phyloP scores from a whole-genome alignment of 163 green algal species.

The Scenedesmus sp. region DNA sequence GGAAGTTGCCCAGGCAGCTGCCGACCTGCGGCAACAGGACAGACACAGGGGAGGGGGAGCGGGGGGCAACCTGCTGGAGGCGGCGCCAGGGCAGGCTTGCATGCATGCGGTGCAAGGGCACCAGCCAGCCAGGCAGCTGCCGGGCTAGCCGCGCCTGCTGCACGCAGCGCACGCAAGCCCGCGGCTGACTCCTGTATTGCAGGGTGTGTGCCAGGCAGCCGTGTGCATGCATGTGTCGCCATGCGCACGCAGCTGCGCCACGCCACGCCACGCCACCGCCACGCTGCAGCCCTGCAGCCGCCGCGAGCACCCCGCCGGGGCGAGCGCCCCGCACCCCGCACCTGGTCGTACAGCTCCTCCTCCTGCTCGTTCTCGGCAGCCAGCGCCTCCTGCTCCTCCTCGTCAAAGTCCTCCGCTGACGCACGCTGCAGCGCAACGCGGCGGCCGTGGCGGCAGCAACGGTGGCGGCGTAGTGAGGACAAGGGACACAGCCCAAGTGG shows the following conservation, averaged over 20 bases:
- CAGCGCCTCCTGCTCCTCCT: constrained; percentile 93
- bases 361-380: constrained; percentile 95
- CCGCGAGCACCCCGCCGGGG: too few species aligned
- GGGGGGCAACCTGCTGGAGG: too few species aligned
- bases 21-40: constrained; percentile 64
- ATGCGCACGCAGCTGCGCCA: too few species aligned
- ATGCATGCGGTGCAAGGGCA: neutral
- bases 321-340: too few species aligned
- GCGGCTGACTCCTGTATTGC: neutral
- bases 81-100: neutral
- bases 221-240: neutral
- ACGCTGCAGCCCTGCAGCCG: too few species aligned
- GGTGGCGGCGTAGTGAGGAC: neutral
- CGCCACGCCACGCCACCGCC: too few species aligned
- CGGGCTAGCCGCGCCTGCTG: constrained; percentile 62
- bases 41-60: neutral
- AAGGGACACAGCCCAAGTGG: too few species aligned
- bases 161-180: neutral
- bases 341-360: constrained; percentile 90
- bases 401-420: constrained; percentile 95
- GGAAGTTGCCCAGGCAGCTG: constrained; percentile 74
- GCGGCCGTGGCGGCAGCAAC: neutral
- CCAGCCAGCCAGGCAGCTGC: constrained; percentile 65
- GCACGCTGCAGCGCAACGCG: constrained; percentile 14
- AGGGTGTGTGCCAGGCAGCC: neutral